Base-by-base conservation (phyloP, 257 asterid genomes). In the Euphrasia confusa region DNA sequence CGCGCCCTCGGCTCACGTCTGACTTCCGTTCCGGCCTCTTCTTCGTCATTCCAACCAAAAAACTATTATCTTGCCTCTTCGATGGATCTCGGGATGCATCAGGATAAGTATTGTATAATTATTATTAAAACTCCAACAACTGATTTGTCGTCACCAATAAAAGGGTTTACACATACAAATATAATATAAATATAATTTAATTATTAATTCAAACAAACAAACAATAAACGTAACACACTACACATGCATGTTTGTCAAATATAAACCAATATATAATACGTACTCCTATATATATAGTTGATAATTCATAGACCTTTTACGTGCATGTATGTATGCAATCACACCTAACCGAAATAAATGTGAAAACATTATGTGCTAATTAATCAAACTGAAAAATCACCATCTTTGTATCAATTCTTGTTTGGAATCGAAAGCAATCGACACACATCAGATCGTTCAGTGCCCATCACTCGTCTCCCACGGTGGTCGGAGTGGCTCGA, bases 291-390 rank as follows among this genome's bases (percentile, higher is more conserved):
- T 30, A 30, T 30, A 3, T 30, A 5, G 5, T 30, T 30, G 37
- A 33, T 63, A 45, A 26, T 42, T 27, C 21, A 10, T 40, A 12
- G 26, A 18, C 4, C 11, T 10, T 50, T 4, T 52, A 28, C 26
- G 35, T 26, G 35, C 12, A 15, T 55, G 13, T 33, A 66, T 61
- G 10, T 28, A 21, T 33, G 47, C n/a, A 49, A 53, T 40, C 40
- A 17, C 75, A 73, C 64, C 77, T 27, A 74, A 66, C 74, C 5
- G 28, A 52, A 71, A 65, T 83, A 50, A 74, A 54, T 74, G 65
- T 28, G 74, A 74, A 79, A 76, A 63, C 61, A 64, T 21, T 21
- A 21, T 21, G 24, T 49, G 65, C 78, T 30, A 30, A 30, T 30
- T 18, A 33, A 72, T 65, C 78, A 55, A 61, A 33, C n/a, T 37